Percentiles rank a stretch among this genome's conserved stretches.
phyloP scores from a whole-genome alignment of 345 rosid genomes.

The Eucalyptus polybractea region DNA sequence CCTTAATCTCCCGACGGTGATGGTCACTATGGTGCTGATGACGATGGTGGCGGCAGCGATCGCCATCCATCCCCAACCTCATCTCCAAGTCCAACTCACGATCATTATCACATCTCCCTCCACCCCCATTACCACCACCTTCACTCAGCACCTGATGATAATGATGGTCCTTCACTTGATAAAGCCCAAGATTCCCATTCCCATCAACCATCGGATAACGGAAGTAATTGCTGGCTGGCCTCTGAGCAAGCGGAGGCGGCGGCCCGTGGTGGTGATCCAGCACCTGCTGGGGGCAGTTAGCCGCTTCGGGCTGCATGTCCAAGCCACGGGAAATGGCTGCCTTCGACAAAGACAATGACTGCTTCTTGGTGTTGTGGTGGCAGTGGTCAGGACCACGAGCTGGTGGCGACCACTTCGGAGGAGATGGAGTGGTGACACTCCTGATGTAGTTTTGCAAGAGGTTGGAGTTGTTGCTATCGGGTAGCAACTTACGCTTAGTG shows the following conservation, averaged over 20 bases:
- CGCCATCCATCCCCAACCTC: background rate
- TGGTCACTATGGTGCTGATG: background rate
- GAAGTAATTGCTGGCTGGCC: background rate
- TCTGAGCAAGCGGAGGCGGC: accelerated
- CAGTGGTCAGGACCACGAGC: background rate
- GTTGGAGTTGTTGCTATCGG: background rate
- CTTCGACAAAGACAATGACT: background rate
- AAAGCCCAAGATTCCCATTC: background rate
- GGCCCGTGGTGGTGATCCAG: background rate
- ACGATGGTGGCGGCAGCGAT: background rate
- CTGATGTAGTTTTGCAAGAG: background rate
- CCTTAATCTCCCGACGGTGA: background rate
- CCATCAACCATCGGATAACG: background rate
- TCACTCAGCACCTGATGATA: background rate
- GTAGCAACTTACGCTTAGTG: background rate
- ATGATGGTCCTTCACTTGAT: background rate
- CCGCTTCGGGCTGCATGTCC: background rate
- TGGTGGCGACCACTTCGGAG: background rate
- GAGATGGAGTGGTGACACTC: background rate
- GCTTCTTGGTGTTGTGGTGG: background rate
- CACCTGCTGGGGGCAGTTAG: background rate
- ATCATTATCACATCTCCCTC: background rate
- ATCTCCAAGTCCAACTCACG: background rate
- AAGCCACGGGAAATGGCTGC: background rate
- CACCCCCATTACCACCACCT: background rate